Evolutionary conservation across 2,329 filamentous ascomycete genomes (phyloP).

Genomic region (Byssothecium circinans): DNA sequence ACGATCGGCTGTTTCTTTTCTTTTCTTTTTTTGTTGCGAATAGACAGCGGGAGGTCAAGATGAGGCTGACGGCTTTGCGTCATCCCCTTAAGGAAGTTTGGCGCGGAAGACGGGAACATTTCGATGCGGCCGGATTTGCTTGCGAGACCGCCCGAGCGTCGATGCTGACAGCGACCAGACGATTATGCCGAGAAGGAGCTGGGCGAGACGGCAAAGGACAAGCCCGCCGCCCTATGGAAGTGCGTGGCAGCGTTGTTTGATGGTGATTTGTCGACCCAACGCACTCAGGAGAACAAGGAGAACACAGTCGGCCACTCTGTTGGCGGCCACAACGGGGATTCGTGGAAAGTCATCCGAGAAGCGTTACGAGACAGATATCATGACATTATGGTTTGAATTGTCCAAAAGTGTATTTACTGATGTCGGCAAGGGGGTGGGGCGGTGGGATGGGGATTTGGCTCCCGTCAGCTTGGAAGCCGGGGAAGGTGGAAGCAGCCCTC

Average conservation of each 20-base stretch:
- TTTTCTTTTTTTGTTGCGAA: too few relatives aligned
- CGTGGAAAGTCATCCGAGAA: too few relatives aligned
- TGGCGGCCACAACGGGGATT: too few relatives aligned
- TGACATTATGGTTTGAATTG: too few relatives aligned
- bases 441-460: constrained; percentile 7
- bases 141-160: constrained; percentile 30
- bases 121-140: constrained; percentile 6
- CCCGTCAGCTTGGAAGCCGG: constrained; percentile 2
- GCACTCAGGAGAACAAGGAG: too few relatives aligned
- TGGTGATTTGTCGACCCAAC: too few relatives aligned
- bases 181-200: background rate
- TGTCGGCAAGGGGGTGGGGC: constrained; percentile 6
- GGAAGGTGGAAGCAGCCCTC: constrained; percentile 6
- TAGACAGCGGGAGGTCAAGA: too few relatives aligned
- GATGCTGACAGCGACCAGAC: constrained; percentile 18
- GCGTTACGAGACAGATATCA: too few relatives aligned
- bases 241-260: too few relatives aligned
- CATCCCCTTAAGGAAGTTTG: too few relatives aligned
- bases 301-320: too few relatives aligned
- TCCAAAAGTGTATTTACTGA: background rate
- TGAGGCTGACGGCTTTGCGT: too few relatives aligned
- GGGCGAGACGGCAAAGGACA: background rate
- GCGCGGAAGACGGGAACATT: constrained; percentile 15
- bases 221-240: background rate
- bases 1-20: constrained; percentile 17